Evolutionary conservation across 495 filamentous ascomycete genomes (phyloP), one percentile per base, ranked within the genome.

Genomic region (Schizothecium vesticola): DNA sequence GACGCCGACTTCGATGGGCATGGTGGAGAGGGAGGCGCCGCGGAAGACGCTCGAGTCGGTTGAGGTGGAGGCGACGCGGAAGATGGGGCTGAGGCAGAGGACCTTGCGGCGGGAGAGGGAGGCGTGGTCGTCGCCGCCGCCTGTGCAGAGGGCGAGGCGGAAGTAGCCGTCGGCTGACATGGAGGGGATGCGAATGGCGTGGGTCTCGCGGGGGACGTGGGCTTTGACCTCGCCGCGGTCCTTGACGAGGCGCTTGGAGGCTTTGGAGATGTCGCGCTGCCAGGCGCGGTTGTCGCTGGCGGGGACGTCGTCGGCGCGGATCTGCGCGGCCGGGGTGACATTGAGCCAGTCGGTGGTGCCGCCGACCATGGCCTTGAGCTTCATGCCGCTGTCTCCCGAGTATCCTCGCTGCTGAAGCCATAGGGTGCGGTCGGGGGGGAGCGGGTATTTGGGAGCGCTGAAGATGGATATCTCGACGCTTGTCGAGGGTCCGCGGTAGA

Each of bases 331-430:
- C 0, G 89, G 89, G 0, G 89, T 90, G 4, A 90, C 88, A 65
- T 91, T 81, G 1, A 91, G 72, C 89, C 89, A 91, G 76, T 78
- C 79, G 21, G 82, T 78, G 55, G 83, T 85, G 0, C 83, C 76
- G 21, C 84, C 83, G 19, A 90, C 72, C 10, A 89, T 71, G 2
- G 87, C 82, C 72, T 89, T 90, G 31, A 87, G 77, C 25, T 83
- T 81, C 88, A 91, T 90, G 23, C 89, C 89, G 21, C 86, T 86
- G 69, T 89, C 89, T 9, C 89, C 89, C 0, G 85, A 85, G 82
- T 85, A 90, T 21, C 89, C 89, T 63, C 86, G 87, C 71, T 81
- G 83, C 74, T 91, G 89, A 36, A 91, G 73, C 86, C 87, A 91
- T 36, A 90, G 75, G 9, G 84, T 86, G 51, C 88, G 86, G 56